Evolutionary conservation across 1,139 yeast species (phyloP).

Genomic region (Geotrichum cucujoidarum): DNA sequence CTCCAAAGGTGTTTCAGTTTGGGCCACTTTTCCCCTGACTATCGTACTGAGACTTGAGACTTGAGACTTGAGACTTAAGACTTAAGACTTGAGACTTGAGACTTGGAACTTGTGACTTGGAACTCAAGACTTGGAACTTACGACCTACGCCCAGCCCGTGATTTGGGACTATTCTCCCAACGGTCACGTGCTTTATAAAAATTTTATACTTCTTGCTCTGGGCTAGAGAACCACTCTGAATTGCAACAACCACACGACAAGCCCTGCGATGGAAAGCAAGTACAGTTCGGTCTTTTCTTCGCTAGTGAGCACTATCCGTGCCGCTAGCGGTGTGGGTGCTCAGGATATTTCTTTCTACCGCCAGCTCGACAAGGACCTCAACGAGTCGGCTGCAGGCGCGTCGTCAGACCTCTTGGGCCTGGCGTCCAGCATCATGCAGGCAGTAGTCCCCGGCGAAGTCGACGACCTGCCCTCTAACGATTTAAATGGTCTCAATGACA

Average conservation of each 20-base stretch:
- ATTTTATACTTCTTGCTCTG: no score
- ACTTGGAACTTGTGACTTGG: no score
- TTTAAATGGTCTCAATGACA: conserved; percentile 44
- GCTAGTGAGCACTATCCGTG: conserved; percentile 48
- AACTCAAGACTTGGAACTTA: no score
- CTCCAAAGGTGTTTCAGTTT: no score
- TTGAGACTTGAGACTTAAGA: no score
- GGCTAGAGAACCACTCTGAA: background rate
- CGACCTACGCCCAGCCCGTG: no score
- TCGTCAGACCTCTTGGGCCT: conserved; percentile 47
- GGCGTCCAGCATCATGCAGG: conserved; percentile 49
- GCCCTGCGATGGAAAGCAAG: conserved; percentile 24
- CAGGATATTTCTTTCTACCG: conserved; percentile 75
- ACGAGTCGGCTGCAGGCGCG: conserved; percentile 42
- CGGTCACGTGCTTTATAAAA: background rate
- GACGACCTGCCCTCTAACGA: conserved; percentile 31
- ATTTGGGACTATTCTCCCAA: background rate
- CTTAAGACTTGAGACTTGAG: no score
- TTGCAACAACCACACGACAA: no score
- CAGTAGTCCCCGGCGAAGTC: conserved; percentile 40
- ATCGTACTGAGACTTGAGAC: no score
- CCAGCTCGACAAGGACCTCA: conserved; percentile 55
- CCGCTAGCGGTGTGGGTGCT: conserved; percentile 67
- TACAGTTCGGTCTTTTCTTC: conserved; percentile 26
- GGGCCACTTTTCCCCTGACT: no score